phyloP scores from a whole-genome alignment of 352 stramenopile genomes.

The Ophiocytium majus region DNA sequence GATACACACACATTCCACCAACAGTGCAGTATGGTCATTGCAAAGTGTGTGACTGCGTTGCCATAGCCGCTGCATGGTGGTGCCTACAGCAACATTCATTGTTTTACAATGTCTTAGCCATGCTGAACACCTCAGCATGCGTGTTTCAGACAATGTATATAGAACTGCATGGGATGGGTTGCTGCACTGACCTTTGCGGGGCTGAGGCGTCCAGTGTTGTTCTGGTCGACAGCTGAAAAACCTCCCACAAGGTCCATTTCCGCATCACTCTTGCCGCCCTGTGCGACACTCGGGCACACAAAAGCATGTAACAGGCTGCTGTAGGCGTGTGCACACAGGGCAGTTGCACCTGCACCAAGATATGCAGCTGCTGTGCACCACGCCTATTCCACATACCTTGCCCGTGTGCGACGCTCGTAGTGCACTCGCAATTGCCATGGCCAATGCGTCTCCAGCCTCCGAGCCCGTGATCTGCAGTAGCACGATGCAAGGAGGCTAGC shows the following conservation, averaged over 20 bases:
- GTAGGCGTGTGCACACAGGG: too few relatives aligned
- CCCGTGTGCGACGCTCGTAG: slow-evolving; percentile 31
- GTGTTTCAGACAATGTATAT: too few relatives aligned
- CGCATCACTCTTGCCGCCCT: not conserved
- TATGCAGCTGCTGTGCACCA: too few relatives aligned
- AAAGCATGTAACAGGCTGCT: not conserved
- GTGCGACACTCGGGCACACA: not conserved
- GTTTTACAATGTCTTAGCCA: too few relatives aligned
- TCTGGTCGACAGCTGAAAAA: slow-evolving; percentile 30
- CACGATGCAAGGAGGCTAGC: not conserved
- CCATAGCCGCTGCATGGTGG: too few relatives aligned
- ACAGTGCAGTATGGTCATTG: too few relatives aligned
- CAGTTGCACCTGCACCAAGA: too few relatives aligned
- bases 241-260: slow-evolving; percentile 33
- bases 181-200: not conserved
- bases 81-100: too few relatives aligned
- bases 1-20: too few relatives aligned
- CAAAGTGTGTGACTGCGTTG: too few relatives aligned
- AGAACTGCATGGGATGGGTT: too few relatives aligned
- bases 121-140: too few relatives aligned
- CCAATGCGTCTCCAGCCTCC: slow-evolving; percentile 30
- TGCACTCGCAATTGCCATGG: slow-evolving; percentile 28
- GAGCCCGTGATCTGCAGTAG: slow-evolving; percentile 24
- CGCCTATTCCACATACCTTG: slow-evolving; percentile 28
- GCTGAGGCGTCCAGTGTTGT: slow-evolving; percentile 23